Base-by-base conservation (phyloP, 163 green algal species). In the Scenedesmus sp. region DNA sequence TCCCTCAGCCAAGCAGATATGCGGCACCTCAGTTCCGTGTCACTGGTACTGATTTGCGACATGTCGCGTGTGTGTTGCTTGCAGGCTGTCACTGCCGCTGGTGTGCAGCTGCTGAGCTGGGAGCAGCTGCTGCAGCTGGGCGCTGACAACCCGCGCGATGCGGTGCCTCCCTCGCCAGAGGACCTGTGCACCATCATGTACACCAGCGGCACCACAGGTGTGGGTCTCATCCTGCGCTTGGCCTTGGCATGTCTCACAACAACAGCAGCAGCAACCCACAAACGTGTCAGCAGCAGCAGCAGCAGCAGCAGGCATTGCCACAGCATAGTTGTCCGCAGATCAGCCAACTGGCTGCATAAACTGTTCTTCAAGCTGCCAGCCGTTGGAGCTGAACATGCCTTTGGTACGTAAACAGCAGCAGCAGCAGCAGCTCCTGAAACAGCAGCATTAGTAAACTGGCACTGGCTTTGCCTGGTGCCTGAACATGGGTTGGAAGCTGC, bases 151-250 rank as follows among this genome's bases (percentile, higher is more conserved):
- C 95, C 96, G 2, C 91, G 70, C 2, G 89, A 96, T 61, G 90
- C 94, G 5, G 90, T 96, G 35, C 94, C 95, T 42, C 95, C 96
- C 26, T 94, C 92, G 37, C 70, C 94, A 1, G 89, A 95, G 16
- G 96, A 98, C 88, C 76, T 98, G 20, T 96, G 93, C 92, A 98
- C 96, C 53, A 98, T 98, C 93, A 98, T 98, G 96, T 98, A 98
- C 93, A 98, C 96, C 9, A 95, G 88, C 37, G 96, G 96, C n/a
- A 95, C 93, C 42, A 95, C 93, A 42, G 93, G 93, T 76, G 43
- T n/a, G n/a, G n/a, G n/a, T n/a, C n/a, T n/a, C n/a, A n/a, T n/a
- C n/a, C n/a, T n/a, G n/a, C n/a, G n/a, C n/a, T n/a, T n/a, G n/a
- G n/a, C n/a, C n/a, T n/a, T n/a, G n/a, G n/a, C n/a, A n/a, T 46